Base-by-base conservation (phyloP, 345 rosid species). In the Syzygium jambos region DNA sequence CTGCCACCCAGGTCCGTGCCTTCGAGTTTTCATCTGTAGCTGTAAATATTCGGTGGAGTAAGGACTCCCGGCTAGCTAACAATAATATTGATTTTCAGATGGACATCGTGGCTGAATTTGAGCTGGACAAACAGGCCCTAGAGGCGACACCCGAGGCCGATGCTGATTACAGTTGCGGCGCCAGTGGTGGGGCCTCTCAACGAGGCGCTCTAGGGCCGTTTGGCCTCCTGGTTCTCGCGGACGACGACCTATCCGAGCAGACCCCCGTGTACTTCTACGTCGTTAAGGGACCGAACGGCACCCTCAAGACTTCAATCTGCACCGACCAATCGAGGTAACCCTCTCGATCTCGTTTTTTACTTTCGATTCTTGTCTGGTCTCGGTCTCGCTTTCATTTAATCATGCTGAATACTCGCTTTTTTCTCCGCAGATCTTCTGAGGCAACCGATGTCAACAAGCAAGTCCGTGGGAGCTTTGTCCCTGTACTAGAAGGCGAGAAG, bases 211-310 rank as follows among this genome's bases (percentile, higher is more conserved):
- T 96, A 65, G 99, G 99, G 82, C 99, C 99, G 7, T 98, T 98
- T 46, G 99, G 99, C 57, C 90, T 98, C 77, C 89, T 94, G 13
- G 96, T 96, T 84, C 98, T 98, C 3, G 96, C 99, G 0, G 96
- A 95, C 57, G 88, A 91, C 2, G 86, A 85, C 84, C 95, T 90
- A 49, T 59, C 91, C 1, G 99, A 98, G 90, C 95, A 93, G 73
- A 98, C 99, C 30, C 98, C 99, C 2, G 98, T 98, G 15, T 95
- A 95, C 90, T 98, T 98, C 92, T 93, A 95, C 38, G 90, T 98
- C 11, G 87, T 93, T 11, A 96, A 94, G 80, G 94, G 94, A 87
- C 86, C 49, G 25, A 91, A 94, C 84, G 94, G 95, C 78, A 92
- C 89, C 2, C 90, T 98, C 86, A 91, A 90, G 88, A 93, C 98